A percentile compares a stretch with the other conserved stretches of the same genome.
Conservation (phyloP, 2,329 filamentous ascomycete species). For the Incumbomyces lentus region DNA sequence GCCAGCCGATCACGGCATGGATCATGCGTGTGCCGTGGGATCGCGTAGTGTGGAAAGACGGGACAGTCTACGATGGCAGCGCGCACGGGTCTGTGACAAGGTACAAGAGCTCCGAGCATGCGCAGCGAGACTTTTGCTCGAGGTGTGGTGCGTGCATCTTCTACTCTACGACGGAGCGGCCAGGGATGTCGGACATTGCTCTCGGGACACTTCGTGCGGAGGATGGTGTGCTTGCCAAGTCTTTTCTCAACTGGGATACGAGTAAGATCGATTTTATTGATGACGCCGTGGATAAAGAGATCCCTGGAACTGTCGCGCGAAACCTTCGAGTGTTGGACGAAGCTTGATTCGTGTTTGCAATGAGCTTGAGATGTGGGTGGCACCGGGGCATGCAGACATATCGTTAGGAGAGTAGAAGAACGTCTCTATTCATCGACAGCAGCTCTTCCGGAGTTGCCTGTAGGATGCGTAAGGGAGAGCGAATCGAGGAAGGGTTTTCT, state of each 20-base stretch:
- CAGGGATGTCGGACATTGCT: constrained; percentile 31
- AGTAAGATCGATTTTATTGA: not conserved
- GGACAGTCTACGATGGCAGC: not conserved
- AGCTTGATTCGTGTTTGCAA: too few relatives aligned
- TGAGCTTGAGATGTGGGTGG: too few relatives aligned
- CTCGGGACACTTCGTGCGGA: constrained; percentile 30
- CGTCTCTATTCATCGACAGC: too few relatives aligned
- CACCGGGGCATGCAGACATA: too few relatives aligned
- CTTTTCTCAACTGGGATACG: constrained; percentile 33
- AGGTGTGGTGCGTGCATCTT: constrained; percentile 37
- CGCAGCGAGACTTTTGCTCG: constrained; percentile 30
- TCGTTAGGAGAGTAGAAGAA: too few relatives aligned
- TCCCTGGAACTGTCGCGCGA: too few relatives aligned
- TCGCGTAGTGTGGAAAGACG: not conserved
- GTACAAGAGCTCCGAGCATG: not conserved
- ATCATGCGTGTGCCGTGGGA: not conserved
- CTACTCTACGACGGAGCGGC: constrained; percentile 28
- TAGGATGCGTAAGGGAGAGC: too few relatives aligned
- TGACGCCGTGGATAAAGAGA: not conserved
- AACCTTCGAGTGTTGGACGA: too few relatives aligned
- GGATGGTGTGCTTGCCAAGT: constrained; percentile 31
- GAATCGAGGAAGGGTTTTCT: too few relatives aligned
- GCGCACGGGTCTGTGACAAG: not conserved
- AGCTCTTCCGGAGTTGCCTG: too few relatives aligned
- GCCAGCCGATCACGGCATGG: not conserved